phyloP scores from a whole-genome alignment of 495 filamentous ascomycete genomes.

The Hyaloscypha finlandica region DNA sequence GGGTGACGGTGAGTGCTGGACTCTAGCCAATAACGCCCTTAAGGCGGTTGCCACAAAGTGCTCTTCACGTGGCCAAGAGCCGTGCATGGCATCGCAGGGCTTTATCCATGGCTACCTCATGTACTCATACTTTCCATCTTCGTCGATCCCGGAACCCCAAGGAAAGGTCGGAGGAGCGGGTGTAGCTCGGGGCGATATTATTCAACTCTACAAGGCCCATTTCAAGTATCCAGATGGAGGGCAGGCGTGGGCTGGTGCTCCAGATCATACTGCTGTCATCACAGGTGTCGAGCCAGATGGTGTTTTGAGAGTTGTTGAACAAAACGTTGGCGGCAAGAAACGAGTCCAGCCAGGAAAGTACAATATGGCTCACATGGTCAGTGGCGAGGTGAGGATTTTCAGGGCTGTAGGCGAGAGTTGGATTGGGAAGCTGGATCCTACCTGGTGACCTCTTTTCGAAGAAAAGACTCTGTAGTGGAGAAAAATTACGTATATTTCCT shows the following conservation, averaged over 20 bases:
- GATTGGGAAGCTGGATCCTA: constrained; percentile 27
- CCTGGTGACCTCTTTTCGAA: constrained; percentile 18
- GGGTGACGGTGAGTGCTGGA: constrained; percentile 49
- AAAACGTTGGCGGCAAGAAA: constrained; percentile 40
- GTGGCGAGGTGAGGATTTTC: constrained; percentile 37
- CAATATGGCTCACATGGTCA: constrained; percentile 31
- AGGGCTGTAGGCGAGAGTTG: constrained; percentile 34
- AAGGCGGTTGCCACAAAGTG: constrained; percentile 34
- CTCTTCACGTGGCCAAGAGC: constrained; percentile 31
- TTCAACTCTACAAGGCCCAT: constrained; percentile 40
- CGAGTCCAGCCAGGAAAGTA: constrained; percentile 34
- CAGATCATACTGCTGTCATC: constrained; percentile 43
- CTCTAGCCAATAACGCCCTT: constrained; percentile 40
- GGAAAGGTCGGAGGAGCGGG: constrained; percentile 30
- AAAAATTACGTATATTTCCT: background rate
- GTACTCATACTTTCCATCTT: constrained; percentile 35
- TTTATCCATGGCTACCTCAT: constrained; percentile 37
- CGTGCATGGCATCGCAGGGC: constrained; percentile 39
- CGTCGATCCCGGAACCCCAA: constrained; percentile 28
- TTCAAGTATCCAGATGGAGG: constrained; percentile 34
- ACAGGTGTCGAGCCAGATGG: constrained; percentile 35
- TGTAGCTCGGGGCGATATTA: constrained; percentile 41
- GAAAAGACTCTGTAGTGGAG: background rate
- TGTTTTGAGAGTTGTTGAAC: constrained; percentile 38
- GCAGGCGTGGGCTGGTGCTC: constrained; percentile 35